phyloP scores from a whole-genome alignment of 768 basidiomycete genomes.

The Suillus ampliporus region DNA sequence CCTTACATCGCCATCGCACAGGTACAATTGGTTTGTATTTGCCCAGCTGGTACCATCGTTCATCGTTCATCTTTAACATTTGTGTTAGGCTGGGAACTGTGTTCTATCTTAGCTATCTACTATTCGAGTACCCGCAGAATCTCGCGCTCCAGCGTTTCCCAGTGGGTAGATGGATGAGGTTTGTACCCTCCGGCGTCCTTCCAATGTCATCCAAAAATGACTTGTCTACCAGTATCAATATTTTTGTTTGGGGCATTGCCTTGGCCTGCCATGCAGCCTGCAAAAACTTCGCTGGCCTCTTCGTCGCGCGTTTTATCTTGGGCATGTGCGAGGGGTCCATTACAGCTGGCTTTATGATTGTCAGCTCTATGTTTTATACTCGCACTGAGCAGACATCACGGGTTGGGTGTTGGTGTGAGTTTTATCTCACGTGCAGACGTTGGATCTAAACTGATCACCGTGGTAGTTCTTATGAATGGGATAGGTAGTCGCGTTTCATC shows the following conservation, averaged over 20 bases:
- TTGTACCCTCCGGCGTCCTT: conserved; percentile 13
- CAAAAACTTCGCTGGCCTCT: conserved; percentile 68
- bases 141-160: conserved; percentile 73
- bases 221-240: conserved; percentile 56
- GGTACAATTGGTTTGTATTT: conserved; percentile 66
- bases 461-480: conserved; percentile 74
- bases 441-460: not conserved
- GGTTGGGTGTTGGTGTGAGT: conserved; percentile 80
- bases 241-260: conserved; percentile 67
- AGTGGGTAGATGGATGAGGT: conserved; percentile 86
- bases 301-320: conserved; percentile 66
- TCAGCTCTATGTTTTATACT: conserved; percentile 81
- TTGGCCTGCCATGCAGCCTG: conserved; percentile 71
- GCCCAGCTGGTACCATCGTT: too few relatives aligned
- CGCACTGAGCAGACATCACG: conserved; percentile 69
- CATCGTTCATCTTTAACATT: not conserved
- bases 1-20: conserved; percentile 24
- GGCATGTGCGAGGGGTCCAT: conserved; percentile 76
- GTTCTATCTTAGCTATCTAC: conserved; percentile 73
- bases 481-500: conserved; percentile 47
- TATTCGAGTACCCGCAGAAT: conserved; percentile 79
- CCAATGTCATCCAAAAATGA: not conserved
- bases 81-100: conserved; percentile 72
- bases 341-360: conserved; percentile 79
- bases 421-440: not conserved